phyloP scores from a whole-genome alignment of 75 land plant species.

The Pinus albicaulis region DNA sequence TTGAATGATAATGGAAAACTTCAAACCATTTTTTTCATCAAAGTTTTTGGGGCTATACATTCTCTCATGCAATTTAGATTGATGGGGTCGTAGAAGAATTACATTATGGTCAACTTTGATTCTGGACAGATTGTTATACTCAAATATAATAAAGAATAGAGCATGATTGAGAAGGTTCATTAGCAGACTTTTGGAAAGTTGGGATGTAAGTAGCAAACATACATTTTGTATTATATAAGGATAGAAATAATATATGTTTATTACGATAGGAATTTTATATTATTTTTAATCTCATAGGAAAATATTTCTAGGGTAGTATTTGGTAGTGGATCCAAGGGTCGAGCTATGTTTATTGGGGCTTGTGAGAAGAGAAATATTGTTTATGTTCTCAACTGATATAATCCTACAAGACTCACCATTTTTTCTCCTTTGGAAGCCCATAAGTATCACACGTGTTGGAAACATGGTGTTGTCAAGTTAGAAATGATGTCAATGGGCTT shows the following conservation, averaged over 20 bases:
- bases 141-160: conserved; percentile 83
- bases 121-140: conserved; percentile 96
- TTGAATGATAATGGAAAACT: conserved; percentile 93
- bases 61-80: conserved; percentile 88
- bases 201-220: too few species aligned
- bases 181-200: conserved; percentile 99
- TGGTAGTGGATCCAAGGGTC: conserved; percentile 93
- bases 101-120: conserved; percentile 91
- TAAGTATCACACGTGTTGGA: too few species aligned
- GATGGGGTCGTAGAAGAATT: conserved; percentile 95
- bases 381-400: conserved; percentile 93
- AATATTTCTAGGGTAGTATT: conserved; percentile 92
- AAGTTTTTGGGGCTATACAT: conserved; percentile 86
- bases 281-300: too few species aligned
- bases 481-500: too few species aligned
- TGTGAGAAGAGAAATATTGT: conserved; percentile 98
- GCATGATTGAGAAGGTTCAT: conserved; percentile 78
- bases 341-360: conserved; percentile 91
- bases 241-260: too few species aligned
- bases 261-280: too few species aligned
- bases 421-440: conserved; percentile 95
- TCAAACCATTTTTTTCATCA: conserved; percentile 86
- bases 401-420: conserved; percentile 89
- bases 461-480: too few species aligned
- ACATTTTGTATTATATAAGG: too few species aligned